Percentiles rank a stretch among this genome's conserved stretches.
phyloP scores from a whole-genome alignment of 2,329 filamentous ascomycete genomes.

The Diaporthe vexans region DNA sequence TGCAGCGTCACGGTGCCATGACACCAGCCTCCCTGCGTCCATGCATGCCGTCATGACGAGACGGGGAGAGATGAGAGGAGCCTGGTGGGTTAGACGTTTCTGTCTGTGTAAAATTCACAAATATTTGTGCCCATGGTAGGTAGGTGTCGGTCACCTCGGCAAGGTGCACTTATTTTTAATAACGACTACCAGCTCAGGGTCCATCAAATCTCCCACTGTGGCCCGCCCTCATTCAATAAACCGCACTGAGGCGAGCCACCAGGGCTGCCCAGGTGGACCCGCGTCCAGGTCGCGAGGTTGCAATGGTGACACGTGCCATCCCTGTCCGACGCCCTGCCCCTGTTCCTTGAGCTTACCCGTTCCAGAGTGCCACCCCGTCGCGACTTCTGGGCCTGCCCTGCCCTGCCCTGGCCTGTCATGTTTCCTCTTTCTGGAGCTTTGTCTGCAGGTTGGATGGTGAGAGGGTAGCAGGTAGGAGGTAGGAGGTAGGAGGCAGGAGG shows the following conservation, averaged over 20 bases:
- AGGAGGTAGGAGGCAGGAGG: too few species aligned
- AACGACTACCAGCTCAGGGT: slow-evolving; percentile 26
- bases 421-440: not conserved
- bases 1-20: not conserved
- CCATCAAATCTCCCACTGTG: slow-evolving; percentile 37
- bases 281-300: slow-evolving; percentile 29
- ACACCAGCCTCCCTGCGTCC: not conserved
- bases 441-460: not conserved
- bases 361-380: slow-evolving; percentile 23
- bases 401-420: slow-evolving; percentile 2
- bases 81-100: not conserved
- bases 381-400: slow-evolving; percentile 14
- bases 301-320: slow-evolving; percentile 32
- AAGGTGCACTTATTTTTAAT: slow-evolving; percentile 30
- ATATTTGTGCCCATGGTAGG: not conserved
- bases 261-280: slow-evolving; percentile 1
- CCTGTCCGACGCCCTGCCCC: slow-evolving; percentile 6
- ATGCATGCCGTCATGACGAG: not conserved
- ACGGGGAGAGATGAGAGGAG: not conserved
- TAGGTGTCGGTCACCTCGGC: slow-evolving; percentile 22
- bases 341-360: slow-evolving; percentile 20
- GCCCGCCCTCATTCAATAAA: slow-evolving; percentile 34
- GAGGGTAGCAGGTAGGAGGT: too few species aligned
- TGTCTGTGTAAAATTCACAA: not conserved
- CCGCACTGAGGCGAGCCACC: slow-evolving; percentile 15